phyloP scores from a whole-genome alignment of 257 asterid genomes.

The Solanum tarapatanum region DNA sequence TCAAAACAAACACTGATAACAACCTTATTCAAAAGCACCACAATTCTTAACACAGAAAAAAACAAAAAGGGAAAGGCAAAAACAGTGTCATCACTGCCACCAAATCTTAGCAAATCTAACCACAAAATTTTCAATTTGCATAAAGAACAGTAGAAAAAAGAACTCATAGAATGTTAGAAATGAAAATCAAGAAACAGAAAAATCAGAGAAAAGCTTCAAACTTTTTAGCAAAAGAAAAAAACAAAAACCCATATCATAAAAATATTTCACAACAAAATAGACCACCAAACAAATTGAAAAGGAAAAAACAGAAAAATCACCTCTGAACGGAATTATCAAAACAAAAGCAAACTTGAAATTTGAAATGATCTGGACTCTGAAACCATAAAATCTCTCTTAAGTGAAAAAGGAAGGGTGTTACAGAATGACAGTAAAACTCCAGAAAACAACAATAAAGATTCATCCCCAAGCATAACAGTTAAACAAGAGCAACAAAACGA shows the following conservation, averaged over 20 bases:
- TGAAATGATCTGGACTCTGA: not conserved
- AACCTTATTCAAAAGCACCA: slow-evolving; percentile 11
- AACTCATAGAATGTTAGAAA: not conserved
- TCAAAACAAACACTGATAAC: slow-evolving; percentile 20
- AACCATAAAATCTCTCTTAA: not conserved
- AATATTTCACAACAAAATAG: not conserved
- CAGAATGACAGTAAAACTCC: not conserved
- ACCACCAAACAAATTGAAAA: not conserved
- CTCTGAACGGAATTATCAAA: not conserved
- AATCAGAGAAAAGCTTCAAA: not conserved
- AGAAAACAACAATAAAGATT: not conserved
- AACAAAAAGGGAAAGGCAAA: not conserved
- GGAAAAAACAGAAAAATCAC: too few species aligned
- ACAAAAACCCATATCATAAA: not conserved
- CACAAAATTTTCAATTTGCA: not conserved
- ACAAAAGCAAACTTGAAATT: not conserved
- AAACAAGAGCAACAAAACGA: not conserved
- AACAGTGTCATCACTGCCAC: not conserved
- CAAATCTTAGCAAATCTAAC: not conserved
- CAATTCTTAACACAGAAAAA: not conserved
- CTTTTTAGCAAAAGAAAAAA: not conserved
- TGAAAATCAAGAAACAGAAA: not conserved
- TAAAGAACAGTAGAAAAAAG: not conserved
- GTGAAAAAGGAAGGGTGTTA: not conserved
- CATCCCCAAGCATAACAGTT: not conserved